These are phyloP conservation scores for Mycena sp. DNA, from an alignment of 1,284 basidiomycete genomes.

Conservation along the genomic window DNA sequence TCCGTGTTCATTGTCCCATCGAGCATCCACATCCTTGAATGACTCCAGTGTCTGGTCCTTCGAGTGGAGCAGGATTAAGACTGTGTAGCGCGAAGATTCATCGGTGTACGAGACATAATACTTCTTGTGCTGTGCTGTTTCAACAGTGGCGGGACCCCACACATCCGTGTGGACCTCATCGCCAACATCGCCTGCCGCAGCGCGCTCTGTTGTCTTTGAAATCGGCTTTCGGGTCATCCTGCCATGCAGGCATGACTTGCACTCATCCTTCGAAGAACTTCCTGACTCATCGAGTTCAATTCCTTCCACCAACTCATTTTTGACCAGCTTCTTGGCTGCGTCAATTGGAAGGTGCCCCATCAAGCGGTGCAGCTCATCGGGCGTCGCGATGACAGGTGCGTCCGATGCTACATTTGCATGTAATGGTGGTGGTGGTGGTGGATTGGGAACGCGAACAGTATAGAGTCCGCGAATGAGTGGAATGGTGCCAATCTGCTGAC, in stretches of 20 bases:
- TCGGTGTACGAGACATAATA: slow-evolving; percentile 42
- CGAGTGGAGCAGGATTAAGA: slow-evolving; percentile 30
- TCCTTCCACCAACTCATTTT: slow-evolving; percentile 9
- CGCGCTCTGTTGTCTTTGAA: slow-evolving; percentile 28
- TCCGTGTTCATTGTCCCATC: slow-evolving; percentile 23
- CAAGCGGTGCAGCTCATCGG: slow-evolving; percentile 8
- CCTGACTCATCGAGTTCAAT: slow-evolving; percentile 10
- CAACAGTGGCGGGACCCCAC: slow-evolving; percentile 35
- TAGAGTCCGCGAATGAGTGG: slow-evolving; percentile 17
- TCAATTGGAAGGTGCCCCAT: slow-evolving; percentile 6
- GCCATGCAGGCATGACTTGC: slow-evolving; percentile 37
- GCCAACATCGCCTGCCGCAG: slow-evolving; percentile 30
- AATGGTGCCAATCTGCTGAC: slow-evolving; percentile 3
- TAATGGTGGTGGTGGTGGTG: no score
- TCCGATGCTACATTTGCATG: not conserved
- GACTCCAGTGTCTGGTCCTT: slow-evolving; percentile 33
- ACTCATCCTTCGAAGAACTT: not conserved
- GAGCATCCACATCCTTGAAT: slow-evolving; percentile 31
- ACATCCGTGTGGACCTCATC: slow-evolving; percentile 34
- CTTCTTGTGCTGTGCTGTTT: slow-evolving; percentile 26
- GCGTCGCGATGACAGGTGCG: slow-evolving; percentile 1
- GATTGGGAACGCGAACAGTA: not conserved
- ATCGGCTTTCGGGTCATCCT: slow-evolving; percentile 38
- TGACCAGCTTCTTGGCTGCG: slow-evolving; percentile 8
- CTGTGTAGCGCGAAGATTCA: slow-evolving; percentile 28